Evolutionary conservation across 768 basidiomycete species (phyloP), one percentile per base, ranked within the genome.

Genomic region (Dictyophora rubrovolvata): DNA sequence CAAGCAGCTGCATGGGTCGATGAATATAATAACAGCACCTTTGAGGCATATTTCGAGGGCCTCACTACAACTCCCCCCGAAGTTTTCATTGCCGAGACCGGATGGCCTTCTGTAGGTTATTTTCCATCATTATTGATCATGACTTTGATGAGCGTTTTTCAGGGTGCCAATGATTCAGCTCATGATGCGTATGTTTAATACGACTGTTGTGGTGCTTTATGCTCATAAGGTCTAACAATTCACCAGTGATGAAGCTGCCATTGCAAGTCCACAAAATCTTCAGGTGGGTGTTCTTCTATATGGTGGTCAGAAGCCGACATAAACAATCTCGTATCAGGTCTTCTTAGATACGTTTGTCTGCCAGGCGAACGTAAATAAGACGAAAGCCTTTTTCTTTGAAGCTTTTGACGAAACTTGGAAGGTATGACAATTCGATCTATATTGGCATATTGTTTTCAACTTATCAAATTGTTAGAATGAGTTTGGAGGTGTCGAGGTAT

Each of bases 1-100:
- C 65, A 79, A 3, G 85, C 87, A 0, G 89, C 93, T 0, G 79
- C 64, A 6, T 99, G 95, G 95, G 93, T 91, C 0, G 74, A 74
- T 17, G 64, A 78, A 0, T 98, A 90, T 76, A 96, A 93, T 76
- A 65, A 85, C 60, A 67, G 75, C 10, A 78, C 71, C n/a, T 78
- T 94, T 67, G 78, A 90, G 5, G 70, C 64, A 7, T 67, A 73
- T n/a, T 87, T 91, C 0, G 63, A 71, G 9, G 55, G 62, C 0
- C 74, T 87, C 20, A n/a, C 81, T 5, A 95, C 93, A 69, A 76
- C 80, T 4, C 42, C 42, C 2, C 92, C 93, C 0, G 67, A 75
- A 49, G 85, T 91, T 79, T 94, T 82, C 72, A 96, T 98, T 61
- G 96, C 95, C 0, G 96, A 99, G 76, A 96, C 93, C 14, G 89